Conservation (phyloP, 2,329 filamentous ascomycete genomes). For the Paradendryphiella salina region DNA sequence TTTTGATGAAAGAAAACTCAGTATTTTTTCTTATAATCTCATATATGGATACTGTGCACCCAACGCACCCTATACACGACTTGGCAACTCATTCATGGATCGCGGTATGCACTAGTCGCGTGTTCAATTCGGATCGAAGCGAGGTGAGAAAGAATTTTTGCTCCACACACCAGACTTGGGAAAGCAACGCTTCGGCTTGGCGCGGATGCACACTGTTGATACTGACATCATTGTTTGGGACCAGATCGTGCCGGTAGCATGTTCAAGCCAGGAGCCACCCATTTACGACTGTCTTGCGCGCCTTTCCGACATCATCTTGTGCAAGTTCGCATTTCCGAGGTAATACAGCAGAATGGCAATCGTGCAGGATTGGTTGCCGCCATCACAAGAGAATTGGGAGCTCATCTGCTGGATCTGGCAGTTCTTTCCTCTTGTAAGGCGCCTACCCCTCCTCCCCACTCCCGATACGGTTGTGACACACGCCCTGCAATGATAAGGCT, state of each 20-base stretch:
- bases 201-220: slow-evolving; percentile 10
- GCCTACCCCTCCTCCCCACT: neutral
- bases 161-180: neutral
- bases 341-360: slow-evolving; percentile 44
- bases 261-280: neutral
- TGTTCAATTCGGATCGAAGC: neutral
- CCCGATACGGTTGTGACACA: neutral
- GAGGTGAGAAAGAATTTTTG: neutral
- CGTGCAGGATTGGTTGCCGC: slow-evolving; percentile 52
- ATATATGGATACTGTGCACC: neutral
- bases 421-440: slow-evolving; percentile 55
- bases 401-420: slow-evolving; percentile 51
- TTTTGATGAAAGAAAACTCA: neutral
- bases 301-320: neutral
- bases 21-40: neutral
- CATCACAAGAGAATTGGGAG: slow-evolving; percentile 57
- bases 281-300: neutral
- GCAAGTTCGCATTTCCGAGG: neutral
- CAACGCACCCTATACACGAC: no score
- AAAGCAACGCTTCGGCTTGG: slow-evolving; percentile 17
- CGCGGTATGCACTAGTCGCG: no score
- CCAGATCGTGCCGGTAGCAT: neutral
- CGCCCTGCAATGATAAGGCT: neutral
- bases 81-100: no score
- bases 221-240: slow-evolving; percentile 20